Base-by-base conservation (phyloP, 2,329 filamentous ascomycete species). In the Penicillium fuscoglaucum region DNA sequence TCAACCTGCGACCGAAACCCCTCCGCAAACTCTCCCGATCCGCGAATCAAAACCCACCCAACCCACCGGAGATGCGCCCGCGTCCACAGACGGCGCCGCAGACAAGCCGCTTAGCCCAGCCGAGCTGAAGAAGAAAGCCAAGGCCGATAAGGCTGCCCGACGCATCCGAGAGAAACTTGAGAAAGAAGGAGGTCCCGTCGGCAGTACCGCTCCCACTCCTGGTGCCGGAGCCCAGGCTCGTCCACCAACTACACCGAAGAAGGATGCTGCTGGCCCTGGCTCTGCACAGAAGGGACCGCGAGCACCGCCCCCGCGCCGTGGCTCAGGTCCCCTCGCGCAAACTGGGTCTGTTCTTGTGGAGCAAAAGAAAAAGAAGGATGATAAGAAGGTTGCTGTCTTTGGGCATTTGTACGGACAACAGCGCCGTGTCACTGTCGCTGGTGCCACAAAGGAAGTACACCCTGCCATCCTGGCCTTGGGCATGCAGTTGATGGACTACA, bases 111-210 rank as follows among this genome's bases (percentile, higher is more conserved):
- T 79, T 31, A 74, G 74, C 7, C 70, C 70, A 37, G 91, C 91
- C 21, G 90, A 96, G 75, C 73, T 96, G 70, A 98, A 98, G 78
- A 93, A 93, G 69, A 87, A 86, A 73, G 89, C 89, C 61, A 93
- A 96, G 74, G 93, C 91, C 33, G 93, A 97, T 74, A 98, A 97
- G 79, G 89, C 90, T 52, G 92, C 92, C 47, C 84, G 91, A 61
- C 84, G 93, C 78, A 91, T 90, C 49, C 87, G 87, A 70, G 85
- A 83, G 68, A 91, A 88, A 72, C 79, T 80, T 31, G 79, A 82
- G 31, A 67, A 71, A 4, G 83, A 83, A 61, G 76, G 75, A 57
- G 77, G 77, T 12, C 70, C 75, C 63, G 65, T 75, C 53, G 65
- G 74, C 55, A 63, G 76, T 69, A 61, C 74, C 56, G 71, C 74